Conservation (phyloP, 805 yeast species). For the Saccharomycopsis selenospora region DNA sequence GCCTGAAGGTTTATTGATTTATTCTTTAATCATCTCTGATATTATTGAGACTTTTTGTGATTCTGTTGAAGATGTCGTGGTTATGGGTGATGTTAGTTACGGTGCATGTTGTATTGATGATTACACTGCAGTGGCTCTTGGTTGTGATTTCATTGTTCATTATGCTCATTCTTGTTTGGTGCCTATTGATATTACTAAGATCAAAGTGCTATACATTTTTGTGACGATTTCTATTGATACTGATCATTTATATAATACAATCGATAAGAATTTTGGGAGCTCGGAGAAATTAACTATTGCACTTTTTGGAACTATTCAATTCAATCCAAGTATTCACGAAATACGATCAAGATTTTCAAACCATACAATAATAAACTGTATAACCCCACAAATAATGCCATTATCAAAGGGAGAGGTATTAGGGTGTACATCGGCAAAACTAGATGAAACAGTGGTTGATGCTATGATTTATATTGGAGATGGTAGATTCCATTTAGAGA, state of each 20-base stretch:
- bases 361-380: constrained; percentile 45
- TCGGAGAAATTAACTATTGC: constrained; percentile 60
- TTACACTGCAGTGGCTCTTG: constrained; percentile 84
- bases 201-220: constrained; percentile 89
- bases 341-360: constrained; percentile 15
- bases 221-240: constrained; percentile 90
- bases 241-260: constrained; percentile 68
- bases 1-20: constrained; percentile 94
- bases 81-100: constrained; percentile 98
- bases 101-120: constrained; percentile 99
- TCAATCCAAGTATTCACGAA: constrained; percentile 84
- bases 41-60: constrained; percentile 85
- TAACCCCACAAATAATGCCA: constrained; percentile 89
- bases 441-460: constrained; percentile 54
- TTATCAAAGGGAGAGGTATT: constrained; percentile 91
- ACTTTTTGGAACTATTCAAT: constrained; percentile 91
- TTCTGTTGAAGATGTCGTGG: constrained; percentile 72
- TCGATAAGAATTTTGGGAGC: constrained; percentile 55
- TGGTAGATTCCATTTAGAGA: constrained; percentile 91
- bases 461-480: constrained; percentile 93
- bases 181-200: constrained; percentile 85
- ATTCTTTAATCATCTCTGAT: constrained; percentile 84
- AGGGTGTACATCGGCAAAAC: constrained; percentile 89
- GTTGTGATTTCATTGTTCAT: constrained; percentile 91
- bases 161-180: constrained; percentile 97